phyloP scores from a whole-genome alignment of 257 asterid genomes.

The Cordia subcordata region DNA sequence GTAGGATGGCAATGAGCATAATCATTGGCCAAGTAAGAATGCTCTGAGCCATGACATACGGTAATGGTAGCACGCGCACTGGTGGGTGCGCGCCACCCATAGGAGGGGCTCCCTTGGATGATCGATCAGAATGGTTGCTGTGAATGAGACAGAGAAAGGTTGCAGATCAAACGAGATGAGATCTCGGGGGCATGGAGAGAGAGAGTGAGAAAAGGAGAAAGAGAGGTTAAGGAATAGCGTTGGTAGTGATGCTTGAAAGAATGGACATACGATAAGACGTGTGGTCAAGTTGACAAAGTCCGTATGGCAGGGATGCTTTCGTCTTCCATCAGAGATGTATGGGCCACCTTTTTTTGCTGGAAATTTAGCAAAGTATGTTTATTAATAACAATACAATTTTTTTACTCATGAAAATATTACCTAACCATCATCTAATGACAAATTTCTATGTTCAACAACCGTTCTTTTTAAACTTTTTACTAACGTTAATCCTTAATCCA shows the following conservation, averaged over 20 bases:
- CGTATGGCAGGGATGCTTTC: no score
- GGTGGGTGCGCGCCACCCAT: constrained; percentile 42
- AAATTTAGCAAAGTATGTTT: no score
- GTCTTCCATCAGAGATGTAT: no score
- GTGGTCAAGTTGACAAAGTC: neutral
- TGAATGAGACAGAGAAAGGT: constrained; percentile 27
- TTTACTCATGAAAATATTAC: no score
- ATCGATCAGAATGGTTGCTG: constrained; percentile 22
- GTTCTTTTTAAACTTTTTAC: no score
- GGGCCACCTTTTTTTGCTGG: no score
- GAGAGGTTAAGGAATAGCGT: neutral
- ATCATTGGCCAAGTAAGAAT: neutral
- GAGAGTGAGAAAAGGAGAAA: neutral
- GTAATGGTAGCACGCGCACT: constrained; percentile 44
- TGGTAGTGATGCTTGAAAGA: neutral
- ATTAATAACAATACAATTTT: no score
- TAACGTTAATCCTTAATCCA: no score
- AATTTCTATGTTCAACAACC: no score
- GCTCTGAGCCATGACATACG: constrained; percentile 24
- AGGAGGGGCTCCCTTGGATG: constrained; percentile 17
- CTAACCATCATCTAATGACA: no score
- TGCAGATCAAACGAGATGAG: constrained; percentile 14
- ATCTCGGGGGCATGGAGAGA: constrained; percentile 16
- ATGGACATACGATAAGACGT: neutral
- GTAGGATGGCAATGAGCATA: neutral